Percentiles rank a stretch among this genome's conserved stretches.
Evolutionary conservation across 2,329 filamentous ascomycete genomes (phyloP).

Genomic region (Monascus ruber): DNA sequence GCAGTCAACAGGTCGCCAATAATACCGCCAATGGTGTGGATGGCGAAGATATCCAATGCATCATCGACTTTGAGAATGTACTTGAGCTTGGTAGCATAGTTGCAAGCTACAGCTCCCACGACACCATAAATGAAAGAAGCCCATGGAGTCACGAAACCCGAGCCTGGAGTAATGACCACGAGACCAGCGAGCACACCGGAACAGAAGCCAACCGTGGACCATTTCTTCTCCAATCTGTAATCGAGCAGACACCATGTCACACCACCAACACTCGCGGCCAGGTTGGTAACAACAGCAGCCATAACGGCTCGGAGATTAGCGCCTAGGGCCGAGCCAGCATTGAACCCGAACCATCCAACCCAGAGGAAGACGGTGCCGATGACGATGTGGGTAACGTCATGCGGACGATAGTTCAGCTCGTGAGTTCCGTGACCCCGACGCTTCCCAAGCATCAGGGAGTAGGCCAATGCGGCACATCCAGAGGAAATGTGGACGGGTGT

Average conservation of each 20-base stretch:
- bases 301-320: conserved; percentile 78
- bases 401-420: conserved; percentile 81
- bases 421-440: conserved; percentile 73
- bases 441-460: conserved; percentile 85
- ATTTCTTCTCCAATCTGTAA: conserved; percentile 80
- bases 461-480: conserved; percentile 71
- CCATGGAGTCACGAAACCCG: conserved; percentile 77
- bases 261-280: conserved; percentile 72
- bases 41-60: conserved; percentile 78
- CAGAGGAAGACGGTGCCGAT: conserved; percentile 88
- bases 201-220: conserved; percentile 88
- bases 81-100: conserved; percentile 86
- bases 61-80: conserved; percentile 73
- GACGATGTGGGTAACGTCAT: conserved; percentile 87
- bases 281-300: conserved; percentile 75
- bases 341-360: conserved; percentile 96
- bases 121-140: conserved; percentile 69
- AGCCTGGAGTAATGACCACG: conserved; percentile 79
- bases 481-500: conserved; percentile 84
- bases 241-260: conserved; percentile 85
- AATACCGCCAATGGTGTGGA: conserved; percentile 66
- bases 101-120: conserved; percentile 64
- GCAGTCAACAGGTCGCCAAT: conserved; percentile 70
- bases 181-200: conserved; percentile 79
- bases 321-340: conserved; percentile 68